Conservation (phyloP, 2,329 filamentous ascomycete genomes). For the Cercospora nicotianae region DNA sequence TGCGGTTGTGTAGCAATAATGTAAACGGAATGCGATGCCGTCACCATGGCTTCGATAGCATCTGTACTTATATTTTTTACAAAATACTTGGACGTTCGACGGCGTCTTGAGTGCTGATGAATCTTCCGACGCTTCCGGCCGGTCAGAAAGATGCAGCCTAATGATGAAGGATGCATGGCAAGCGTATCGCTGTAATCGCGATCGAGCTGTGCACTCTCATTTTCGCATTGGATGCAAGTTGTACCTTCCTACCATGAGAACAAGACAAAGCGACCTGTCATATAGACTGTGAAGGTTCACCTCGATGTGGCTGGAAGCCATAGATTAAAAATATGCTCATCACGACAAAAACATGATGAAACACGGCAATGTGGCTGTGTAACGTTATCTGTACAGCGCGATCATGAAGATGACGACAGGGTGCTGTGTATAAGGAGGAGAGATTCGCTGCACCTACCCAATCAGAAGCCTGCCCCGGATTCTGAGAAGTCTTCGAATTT, state of each 20-base stretch:
- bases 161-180: not conserved
- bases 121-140: constrained; percentile 3
- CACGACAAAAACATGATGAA: not conserved
- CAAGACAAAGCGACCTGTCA: not conserved
- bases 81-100: not conserved
- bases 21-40: not conserved
- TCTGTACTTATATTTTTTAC: not conserved
- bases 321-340: not conserved
- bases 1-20: not conserved
- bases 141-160: constrained; percentile 7
- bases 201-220: constrained; percentile 4
- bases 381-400: not conserved
- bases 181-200: constrained; percentile 4
- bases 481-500: no score
- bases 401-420: not conserved
- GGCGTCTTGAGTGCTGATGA: not conserved
- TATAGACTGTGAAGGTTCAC: not conserved
- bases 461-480: no score
- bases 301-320: not conserved
- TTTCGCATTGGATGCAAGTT: not conserved
- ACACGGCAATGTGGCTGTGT: constrained; percentile 2
- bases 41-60: not conserved
- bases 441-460: no score
- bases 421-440: no score
- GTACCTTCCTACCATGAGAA: not conserved